These are phyloP conservation scores for Planoprotostelium fungivorum DNA, from an alignment of 78 protist genomes.

Conservation along the genomic window DNA sequence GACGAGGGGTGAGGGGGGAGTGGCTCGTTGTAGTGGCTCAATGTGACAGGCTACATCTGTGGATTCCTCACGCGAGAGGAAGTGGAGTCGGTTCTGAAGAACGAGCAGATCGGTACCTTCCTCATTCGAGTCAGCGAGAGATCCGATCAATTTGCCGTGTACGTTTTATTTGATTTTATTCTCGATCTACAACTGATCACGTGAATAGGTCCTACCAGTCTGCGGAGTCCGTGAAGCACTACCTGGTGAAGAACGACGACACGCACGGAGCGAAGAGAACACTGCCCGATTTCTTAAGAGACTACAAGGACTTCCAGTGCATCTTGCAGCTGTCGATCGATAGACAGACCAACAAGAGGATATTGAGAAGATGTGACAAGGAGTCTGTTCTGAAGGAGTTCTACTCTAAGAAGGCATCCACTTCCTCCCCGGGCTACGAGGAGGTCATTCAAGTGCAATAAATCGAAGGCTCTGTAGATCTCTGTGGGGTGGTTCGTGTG, in stretches of 20 bases:
- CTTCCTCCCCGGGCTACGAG: not conserved
- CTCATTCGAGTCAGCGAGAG: slow-evolving; percentile 2
- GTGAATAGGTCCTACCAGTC: not conserved
- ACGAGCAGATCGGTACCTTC: slow-evolving; percentile 9
- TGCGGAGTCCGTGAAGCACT: slow-evolving; percentile 37
- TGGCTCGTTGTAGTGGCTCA: not conserved
- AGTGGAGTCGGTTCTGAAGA: slow-evolving; percentile 23
- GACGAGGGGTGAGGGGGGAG: not conserved
- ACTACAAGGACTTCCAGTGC: slow-evolving; percentile 39
- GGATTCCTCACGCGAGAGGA: slow-evolving; percentile 58
- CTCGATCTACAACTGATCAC: too few species aligned
- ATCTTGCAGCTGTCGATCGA: slow-evolving; percentile 29
- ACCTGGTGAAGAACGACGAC: slow-evolving; percentile 55
- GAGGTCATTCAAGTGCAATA: not conserved
- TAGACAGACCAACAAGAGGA: not conserved
- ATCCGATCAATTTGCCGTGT: slow-evolving; percentile 32
- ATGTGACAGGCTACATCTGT: slow-evolving; percentile 39
- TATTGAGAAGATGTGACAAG: not conserved
- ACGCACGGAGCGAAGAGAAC: slow-evolving; percentile 55
- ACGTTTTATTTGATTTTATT: too few species aligned
- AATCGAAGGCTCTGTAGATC: too few species aligned
- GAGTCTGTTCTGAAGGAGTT: not conserved
- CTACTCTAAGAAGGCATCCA: not conserved
- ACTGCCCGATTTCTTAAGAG: slow-evolving; percentile 48
- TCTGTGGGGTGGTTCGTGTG: too few species aligned